Conservation (phyloP, 2,329 filamentous ascomycete genomes). For the Botryotinia globosa region DNA sequence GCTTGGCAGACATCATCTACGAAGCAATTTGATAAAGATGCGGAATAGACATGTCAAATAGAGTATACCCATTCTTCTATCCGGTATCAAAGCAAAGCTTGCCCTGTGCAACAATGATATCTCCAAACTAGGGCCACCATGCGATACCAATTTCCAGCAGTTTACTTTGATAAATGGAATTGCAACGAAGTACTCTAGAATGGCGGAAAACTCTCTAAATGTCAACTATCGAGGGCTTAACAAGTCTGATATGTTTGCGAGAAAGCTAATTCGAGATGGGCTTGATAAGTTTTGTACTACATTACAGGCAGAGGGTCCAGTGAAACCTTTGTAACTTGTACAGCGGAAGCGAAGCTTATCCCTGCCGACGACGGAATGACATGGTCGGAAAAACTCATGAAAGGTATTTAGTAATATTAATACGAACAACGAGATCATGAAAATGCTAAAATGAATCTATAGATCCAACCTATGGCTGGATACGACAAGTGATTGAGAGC, state of each 20-base stretch:
- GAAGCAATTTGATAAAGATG: constrained; percentile 23
- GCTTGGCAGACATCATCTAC: constrained; percentile 25
- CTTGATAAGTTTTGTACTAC: neutral
- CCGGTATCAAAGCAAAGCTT: constrained; percentile 22
- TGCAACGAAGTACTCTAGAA: neutral
- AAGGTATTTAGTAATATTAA: neutral
- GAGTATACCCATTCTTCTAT: constrained; percentile 23
- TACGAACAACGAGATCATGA: neutral
- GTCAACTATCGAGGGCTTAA: neutral
- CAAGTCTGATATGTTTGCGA: neutral
- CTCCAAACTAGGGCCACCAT: constrained; percentile 21
- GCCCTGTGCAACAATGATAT: constrained; percentile 18
- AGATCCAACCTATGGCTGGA: constrained; percentile 25
- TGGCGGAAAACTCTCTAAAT: neutral
- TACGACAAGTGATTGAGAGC: constrained; percentile 20
- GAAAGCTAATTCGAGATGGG: neutral
- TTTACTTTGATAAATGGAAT: constrained; percentile 19
- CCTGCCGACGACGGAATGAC: neutral
- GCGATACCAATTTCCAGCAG: constrained; percentile 21
- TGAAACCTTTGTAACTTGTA: constrained; percentile 3
- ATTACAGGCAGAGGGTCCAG: neutral
- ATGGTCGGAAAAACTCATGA: constrained; percentile 19
- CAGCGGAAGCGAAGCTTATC: constrained; percentile 20
- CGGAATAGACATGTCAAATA: constrained; percentile 24
- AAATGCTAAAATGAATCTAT: neutral